Evolutionary conservation across 2,329 filamentous ascomycete species (phyloP).

Genomic region (Xylariomycetidae sp.): DNA sequence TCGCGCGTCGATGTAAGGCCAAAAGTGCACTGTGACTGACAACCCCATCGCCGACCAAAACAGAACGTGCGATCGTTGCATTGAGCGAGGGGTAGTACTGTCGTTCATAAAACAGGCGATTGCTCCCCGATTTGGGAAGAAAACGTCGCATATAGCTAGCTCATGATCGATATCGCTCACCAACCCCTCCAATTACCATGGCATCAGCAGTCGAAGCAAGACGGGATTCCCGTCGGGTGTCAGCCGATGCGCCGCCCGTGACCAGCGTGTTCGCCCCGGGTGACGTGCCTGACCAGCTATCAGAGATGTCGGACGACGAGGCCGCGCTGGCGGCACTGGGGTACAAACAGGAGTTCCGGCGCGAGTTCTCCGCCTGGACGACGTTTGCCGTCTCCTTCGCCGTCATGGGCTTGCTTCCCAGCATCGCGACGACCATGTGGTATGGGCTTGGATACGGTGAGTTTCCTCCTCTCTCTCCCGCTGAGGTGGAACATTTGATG

Average conservation of each 20-base stretch:
- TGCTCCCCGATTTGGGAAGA: too few relatives aligned
- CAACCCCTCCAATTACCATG: too few relatives aligned
- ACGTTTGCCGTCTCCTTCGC: constrained; percentile 73
- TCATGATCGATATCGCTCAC: too few relatives aligned
- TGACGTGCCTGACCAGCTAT: constrained; percentile 21
- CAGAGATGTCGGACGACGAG: constrained; percentile 44
- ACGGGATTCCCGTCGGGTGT: too few relatives aligned
- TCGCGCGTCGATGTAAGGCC: too few relatives aligned
- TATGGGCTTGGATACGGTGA: constrained; percentile 56
- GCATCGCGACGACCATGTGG: constrained; percentile 66
- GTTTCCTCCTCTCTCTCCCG: constrained; percentile 1
- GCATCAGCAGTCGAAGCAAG: too few relatives aligned
- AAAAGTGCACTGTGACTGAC: too few relatives aligned
- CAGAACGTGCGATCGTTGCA: too few relatives aligned
- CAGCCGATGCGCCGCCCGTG: constrained; percentile 15
- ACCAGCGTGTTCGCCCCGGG: constrained; percentile 22
- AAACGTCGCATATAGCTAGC: too few relatives aligned
- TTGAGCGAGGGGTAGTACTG: too few relatives aligned
- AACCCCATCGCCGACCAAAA: too few relatives aligned
- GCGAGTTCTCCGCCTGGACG: constrained; percentile 70
- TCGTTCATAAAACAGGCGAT: too few relatives aligned
- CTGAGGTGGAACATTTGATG: not conserved
- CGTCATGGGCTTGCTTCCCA: constrained; percentile 65
- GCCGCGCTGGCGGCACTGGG: constrained; percentile 58
- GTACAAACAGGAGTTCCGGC: constrained; percentile 47